Conservation (phyloP, 2,329 filamentous ascomycete species). For the Aspergillus sp. region DNA sequence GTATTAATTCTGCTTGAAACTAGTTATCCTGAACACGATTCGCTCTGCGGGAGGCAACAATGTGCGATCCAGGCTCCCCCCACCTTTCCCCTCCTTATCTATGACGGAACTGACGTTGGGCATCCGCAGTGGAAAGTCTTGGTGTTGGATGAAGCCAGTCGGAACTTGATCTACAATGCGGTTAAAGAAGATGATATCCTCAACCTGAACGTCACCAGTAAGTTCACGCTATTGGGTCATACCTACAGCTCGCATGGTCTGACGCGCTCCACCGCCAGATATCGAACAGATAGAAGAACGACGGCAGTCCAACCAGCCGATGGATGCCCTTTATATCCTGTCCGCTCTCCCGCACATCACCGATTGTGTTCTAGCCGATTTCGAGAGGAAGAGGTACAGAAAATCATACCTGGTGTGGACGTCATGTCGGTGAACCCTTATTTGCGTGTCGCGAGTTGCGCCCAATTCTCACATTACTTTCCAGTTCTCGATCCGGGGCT, state of each 20-base stretch:
- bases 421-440: slow-evolving; percentile 49
- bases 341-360: slow-evolving; percentile 84
- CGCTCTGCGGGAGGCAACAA: slow-evolving; percentile 77
- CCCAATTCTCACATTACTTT: slow-evolving; percentile 25
- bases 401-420: slow-evolving; percentile 85
- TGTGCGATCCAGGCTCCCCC: slow-evolving; percentile 50
- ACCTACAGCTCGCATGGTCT: slow-evolving; percentile 12
- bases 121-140: slow-evolving; percentile 86
- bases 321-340: slow-evolving; percentile 93
- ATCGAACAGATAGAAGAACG: slow-evolving; percentile 92
- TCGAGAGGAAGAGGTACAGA: slow-evolving; percentile 79
- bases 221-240: slow-evolving; percentile 29
- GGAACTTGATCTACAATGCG: slow-evolving; percentile 84
- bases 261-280: slow-evolving; percentile 54
- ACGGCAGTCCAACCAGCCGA: slow-evolving; percentile 77
- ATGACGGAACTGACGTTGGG: slow-evolving; percentile 28
- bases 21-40: slow-evolving; percentile 73
- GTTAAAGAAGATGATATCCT: slow-evolving; percentile 96
- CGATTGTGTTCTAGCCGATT: slow-evolving; percentile 90
- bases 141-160: slow-evolving; percentile 79
- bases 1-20: not conserved
- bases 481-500: slow-evolving; percentile 67
- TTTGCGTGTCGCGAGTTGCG: not conserved
- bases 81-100: slow-evolving; percentile 23
- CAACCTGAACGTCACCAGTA: slow-evolving; percentile 94